Evolutionary conservation across 1,139 yeast genomes (phyloP), one percentile per base, ranked within the genome.

Genomic region (Pneumocystis carinii): DNA sequence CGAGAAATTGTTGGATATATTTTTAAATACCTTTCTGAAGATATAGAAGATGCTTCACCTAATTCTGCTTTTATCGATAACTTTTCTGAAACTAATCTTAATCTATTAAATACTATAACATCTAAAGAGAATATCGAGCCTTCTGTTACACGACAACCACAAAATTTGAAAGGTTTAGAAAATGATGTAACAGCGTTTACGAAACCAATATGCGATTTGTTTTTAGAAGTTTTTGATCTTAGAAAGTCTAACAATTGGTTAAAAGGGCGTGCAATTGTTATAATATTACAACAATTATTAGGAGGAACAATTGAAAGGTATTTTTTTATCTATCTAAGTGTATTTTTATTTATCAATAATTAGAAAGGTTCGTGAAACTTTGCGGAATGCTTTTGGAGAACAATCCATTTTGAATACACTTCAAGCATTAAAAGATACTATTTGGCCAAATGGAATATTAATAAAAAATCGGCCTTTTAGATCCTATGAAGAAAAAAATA

Each of bases 241-340:
- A 83, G 84, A 64, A 80, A 79, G 58, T 78, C 87, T 1, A 83
- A 82, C 63, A 73, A 73, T 65, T 89, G 96, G 96, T 74, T 90
- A 1, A 76, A 95, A 63, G 97, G 96, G 0, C 77, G 90, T 61
- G 96, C 97, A 0, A 78, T 89, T 3, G 79, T 90, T 56, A 84
- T 89, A 2, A 83, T 90, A 2, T 76, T 90, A 59, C 97, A 90
- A 72, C 96, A 89, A 72, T 73, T 90, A 1, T 79, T 90, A 63
- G 97, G 97, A 0, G 88, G 95, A 2, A 86, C 97, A 0, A 85
- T 90, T 64, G 97, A 90, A 71, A 84, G 83, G 70, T 64, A 48
- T 48, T 24, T 24, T 24, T 48, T 39, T 48, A 10, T 24, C 24
- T 48, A 24, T 48, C 6, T 8, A 48, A 24, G 12, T 24, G 15